These are phyloP conservation scores for Amylostereum areolatum DNA, from an alignment of 1,284 basidiomycete species.

Conservation along the genomic window DNA sequence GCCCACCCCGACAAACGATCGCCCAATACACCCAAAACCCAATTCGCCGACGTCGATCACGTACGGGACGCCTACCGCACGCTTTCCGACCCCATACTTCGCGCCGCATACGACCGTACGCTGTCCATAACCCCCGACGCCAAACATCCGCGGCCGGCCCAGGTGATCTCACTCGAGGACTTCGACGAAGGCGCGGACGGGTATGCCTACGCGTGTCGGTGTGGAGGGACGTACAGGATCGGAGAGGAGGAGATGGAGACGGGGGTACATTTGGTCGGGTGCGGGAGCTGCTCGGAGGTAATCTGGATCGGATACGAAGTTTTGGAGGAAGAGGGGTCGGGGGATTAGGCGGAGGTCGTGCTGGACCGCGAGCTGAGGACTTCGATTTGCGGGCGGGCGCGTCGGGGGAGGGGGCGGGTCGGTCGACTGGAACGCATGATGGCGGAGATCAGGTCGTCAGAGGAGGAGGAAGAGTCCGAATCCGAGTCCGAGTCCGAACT, in stretches of 20 bases:
- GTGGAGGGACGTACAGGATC: conserved; percentile 60
- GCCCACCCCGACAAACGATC: conserved; percentile 64
- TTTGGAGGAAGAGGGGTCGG: conserved; percentile 26
- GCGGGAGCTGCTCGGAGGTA: conserved; percentile 68
- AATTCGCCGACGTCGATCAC: conserved; percentile 39
- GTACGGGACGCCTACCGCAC: conserved; percentile 58
- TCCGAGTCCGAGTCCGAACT: conserved; percentile 9
- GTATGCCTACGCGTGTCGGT: conserved; percentile 63
- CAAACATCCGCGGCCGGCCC: conserved; percentile 57
- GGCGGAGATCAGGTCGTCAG: conserved; percentile 15
- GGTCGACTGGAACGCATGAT: conserved; percentile 12
- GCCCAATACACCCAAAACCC: conserved; percentile 2
- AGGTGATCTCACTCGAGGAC: conserved; percentile 71
- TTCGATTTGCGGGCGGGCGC: conserved; percentile 19
- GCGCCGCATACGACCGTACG: conserved; percentile 44
- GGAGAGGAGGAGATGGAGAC: conserved; percentile 52
- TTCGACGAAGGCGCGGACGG: conserved; percentile 30
- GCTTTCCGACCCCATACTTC: conserved; percentile 39
- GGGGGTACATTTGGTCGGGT: conserved; percentile 61
- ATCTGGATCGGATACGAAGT: conserved; percentile 74
- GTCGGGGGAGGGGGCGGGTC: conserved; percentile 21
- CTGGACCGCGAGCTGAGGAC: conserved; percentile 8
- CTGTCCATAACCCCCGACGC: not conserved
- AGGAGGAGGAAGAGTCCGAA: conserved; percentile 11
- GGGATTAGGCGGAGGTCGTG: not conserved